Evolutionary conservation across 108 stramenopile species (phyloP), one percentile per base, ranked within the genome.

Genomic region (Skeletonema tropicum): DNA sequence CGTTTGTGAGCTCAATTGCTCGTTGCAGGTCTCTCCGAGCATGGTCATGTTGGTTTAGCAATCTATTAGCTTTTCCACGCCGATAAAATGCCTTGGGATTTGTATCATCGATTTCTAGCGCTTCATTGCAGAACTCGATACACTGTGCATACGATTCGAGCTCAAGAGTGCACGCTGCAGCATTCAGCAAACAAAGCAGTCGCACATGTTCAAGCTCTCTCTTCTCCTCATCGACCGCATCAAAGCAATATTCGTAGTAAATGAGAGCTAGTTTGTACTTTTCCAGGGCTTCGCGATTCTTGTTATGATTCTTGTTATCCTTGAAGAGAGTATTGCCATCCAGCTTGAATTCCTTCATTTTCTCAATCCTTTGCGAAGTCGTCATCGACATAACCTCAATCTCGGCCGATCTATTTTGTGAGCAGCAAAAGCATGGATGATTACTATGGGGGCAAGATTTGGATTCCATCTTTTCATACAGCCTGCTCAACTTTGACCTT

Each of bases 201-300:
- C 74, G 17, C 32, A 75, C 46, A 0, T 41, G 30, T 13, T 75
- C 74, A 10, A 66, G 59, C 5, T 60, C 11, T 38, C 29, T 17
- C 2, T 23, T 31, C 48, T 75, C 74, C 26, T 3, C 6, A 6
- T 17, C 66, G 13, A 10, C 48, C 13, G 66, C 65, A 61, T 66
- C 66, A 45, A 75, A 67, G 46, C 74, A 75, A 48, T 75, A 75
- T 46, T 75, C 74, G 25, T 46, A 75, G 21, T 48, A 75, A 0
- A 75, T 67, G 46, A 75, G 74, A 2, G 66, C 42, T 45, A 48
- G 60, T 46, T 75, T 45, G 52, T 75, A 75, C 10, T 57, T 10
- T 12, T 6, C 58, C 0, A 75, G 42, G 0, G 74, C 74, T 31
- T 45, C 74, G 0, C 38, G 8, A 57, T 45, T 60, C 8, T 67